Conservation (phyloP, 192 early-diverging fungal species). For the Geranomyces variabilis region DNA sequence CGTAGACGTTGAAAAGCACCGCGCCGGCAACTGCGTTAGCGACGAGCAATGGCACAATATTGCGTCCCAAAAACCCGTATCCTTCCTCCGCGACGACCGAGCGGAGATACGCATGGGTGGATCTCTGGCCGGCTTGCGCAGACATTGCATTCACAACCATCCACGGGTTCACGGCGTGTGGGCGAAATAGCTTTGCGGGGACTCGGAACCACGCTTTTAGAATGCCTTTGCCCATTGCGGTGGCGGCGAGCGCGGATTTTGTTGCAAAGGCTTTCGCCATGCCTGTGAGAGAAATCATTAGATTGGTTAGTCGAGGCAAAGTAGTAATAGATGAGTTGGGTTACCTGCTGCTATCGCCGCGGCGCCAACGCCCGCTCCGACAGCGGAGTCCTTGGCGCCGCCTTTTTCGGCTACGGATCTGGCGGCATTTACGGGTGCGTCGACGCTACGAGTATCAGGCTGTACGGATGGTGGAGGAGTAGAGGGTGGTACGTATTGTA, state of each 20-base stretch:
- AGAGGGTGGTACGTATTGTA: no score
- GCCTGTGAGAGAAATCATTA: slow-evolving; percentile 29
- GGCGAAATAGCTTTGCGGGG: slow-evolving; percentile 59
- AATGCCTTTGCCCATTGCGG: slow-evolving; percentile 43
- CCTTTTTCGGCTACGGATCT: no score
- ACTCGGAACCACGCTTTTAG: slow-evolving; percentile 56
- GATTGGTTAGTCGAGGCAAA: background rate
- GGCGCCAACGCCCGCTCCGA: no score
- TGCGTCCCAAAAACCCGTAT: slow-evolving; percentile 38
- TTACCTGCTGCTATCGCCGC: no score
- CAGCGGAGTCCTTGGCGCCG: no score
- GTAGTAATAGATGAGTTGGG: no score
- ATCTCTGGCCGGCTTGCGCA: slow-evolving; percentile 31
- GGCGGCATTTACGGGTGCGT: no score
- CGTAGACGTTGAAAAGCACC: slow-evolving; percentile 59
- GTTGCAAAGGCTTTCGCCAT: slow-evolving; percentile 41
- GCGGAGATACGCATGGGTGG: slow-evolving; percentile 34
- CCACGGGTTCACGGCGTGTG: slow-evolving; percentile 57
- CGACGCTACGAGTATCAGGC: no score
- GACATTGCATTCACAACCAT: slow-evolving; percentile 49
- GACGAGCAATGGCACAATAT: slow-evolving; percentile 52
- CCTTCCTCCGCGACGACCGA: slow-evolving; percentile 46
- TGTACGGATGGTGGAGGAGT: no score
- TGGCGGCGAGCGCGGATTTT: slow-evolving; percentile 37
- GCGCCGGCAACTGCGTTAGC: slow-evolving; percentile 52